phyloP scores from a whole-genome alignment of 2,329 filamentous ascomycete species.

The Penicillium sp. region DNA sequence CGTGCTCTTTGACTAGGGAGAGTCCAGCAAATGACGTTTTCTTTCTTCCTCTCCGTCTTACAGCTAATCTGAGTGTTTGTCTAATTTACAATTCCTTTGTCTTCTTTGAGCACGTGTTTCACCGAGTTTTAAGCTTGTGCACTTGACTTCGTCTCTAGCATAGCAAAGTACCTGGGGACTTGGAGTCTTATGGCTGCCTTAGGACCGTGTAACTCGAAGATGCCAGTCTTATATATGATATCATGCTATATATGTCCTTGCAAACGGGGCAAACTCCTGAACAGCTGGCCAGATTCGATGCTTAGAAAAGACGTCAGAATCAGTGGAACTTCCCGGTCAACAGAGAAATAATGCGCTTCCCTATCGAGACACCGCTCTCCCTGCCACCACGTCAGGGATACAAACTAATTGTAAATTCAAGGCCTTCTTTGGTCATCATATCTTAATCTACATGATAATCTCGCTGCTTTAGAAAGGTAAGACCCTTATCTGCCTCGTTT shows the following conservation, averaged over 20 bases:
- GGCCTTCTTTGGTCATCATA: too few relatives aligned
- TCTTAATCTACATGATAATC: not conserved
- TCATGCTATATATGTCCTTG: not conserved
- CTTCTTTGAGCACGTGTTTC: not conserved
- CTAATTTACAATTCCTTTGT: not conserved
- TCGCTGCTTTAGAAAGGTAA: slow-evolving; percentile 50
- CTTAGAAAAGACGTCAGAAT: not conserved
- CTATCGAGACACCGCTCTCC: too few relatives aligned
- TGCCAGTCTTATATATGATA: not conserved
- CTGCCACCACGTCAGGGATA: too few relatives aligned
- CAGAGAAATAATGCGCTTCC: not conserved
- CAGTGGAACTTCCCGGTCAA: too few relatives aligned
- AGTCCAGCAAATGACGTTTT: not conserved
- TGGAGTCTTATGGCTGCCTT: not conserved
- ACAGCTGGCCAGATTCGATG: too few relatives aligned
- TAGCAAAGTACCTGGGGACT: too few relatives aligned
- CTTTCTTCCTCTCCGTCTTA: not conserved
- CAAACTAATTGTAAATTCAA: too few relatives aligned
- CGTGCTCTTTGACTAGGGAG: not conserved
- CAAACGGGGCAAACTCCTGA: not conserved
- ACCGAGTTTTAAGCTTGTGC: not conserved
- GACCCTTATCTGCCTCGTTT: slow-evolving; percentile 35
- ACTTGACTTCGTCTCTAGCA: too few relatives aligned
- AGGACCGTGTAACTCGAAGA: not conserved
- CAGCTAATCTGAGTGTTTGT: not conserved